These are phyloP conservation scores for Fusarium torulosum DNA, from an alignment of 2,329 filamentous ascomycete genomes.

Conservation along the genomic window DNA sequence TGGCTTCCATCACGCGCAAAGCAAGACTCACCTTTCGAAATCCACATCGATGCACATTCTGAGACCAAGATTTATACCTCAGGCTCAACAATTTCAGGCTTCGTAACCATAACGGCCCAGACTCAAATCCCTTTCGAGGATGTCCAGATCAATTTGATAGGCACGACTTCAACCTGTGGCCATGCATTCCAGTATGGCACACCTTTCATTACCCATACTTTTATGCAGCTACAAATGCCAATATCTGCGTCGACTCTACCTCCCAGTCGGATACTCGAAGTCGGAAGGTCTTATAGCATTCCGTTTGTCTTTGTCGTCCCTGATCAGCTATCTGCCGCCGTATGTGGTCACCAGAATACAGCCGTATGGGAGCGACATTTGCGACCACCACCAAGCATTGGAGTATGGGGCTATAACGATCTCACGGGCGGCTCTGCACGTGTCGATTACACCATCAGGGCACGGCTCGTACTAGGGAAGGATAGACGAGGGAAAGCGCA, in stretches of 20 bases:
- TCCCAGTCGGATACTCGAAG: neutral
- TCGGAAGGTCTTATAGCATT: neutral
- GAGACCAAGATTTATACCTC: conserved; percentile 4
- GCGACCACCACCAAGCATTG: neutral
- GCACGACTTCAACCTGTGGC: neutral
- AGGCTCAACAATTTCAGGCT: neutral
- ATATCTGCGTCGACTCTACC: neutral
- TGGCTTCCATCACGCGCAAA: neutral
- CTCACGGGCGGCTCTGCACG: neutral
- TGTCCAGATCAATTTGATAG: conserved; percentile 1
- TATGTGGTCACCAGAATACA: neutral
- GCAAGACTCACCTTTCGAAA: neutral
- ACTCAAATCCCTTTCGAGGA: neutral
- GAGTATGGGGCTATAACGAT: neutral
- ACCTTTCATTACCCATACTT: neutral
- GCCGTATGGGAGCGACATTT: conserved; percentile 7
- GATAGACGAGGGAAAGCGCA: neutral
- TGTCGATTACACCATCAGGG: neutral
- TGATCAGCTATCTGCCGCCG: neutral
- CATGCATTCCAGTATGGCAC: conserved; percentile 12
- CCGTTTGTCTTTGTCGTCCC: conserved; percentile 7
- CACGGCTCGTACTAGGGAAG: neutral
- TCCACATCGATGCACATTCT: neutral
- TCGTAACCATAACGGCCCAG: neutral
- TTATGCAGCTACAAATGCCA: neutral